Percentiles rank a stretch among this genome's conserved stretches.
phyloP scores from a whole-genome alignment of 2,329 filamentous ascomycete species.

The Fusarium tjaetaba region DNA sequence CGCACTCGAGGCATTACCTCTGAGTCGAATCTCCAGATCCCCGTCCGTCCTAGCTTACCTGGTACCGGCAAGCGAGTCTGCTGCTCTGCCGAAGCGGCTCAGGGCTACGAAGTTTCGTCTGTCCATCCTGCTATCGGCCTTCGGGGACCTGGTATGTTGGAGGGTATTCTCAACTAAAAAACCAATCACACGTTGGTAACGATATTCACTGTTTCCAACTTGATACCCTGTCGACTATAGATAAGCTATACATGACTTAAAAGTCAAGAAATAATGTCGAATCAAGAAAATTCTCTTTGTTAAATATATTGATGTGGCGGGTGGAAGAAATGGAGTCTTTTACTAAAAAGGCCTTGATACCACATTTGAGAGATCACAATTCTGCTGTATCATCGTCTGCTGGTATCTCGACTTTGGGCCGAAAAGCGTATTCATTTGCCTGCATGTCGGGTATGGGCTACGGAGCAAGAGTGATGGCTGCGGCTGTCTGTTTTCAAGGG shows the following conservation, averaged over 20 bases:
- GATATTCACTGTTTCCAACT: slow-evolving; percentile 32
- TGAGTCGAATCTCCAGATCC: slow-evolving; percentile 49
- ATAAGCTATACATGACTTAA: slow-evolving; percentile 33
- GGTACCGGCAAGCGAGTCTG: slow-evolving; percentile 72
- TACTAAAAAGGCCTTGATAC: slow-evolving; percentile 47
- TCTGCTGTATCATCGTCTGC: slow-evolving; percentile 48
- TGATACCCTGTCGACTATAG: slow-evolving; percentile 32
- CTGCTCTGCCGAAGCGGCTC: slow-evolving; percentile 68
- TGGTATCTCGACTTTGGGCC: slow-evolving; percentile 46
- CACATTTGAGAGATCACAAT: slow-evolving; percentile 41
- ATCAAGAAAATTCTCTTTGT: slow-evolving; percentile 44
- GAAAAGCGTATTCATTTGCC: slow-evolving; percentile 55
- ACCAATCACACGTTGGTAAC: slow-evolving; percentile 27
- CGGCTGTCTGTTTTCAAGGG: slow-evolving; percentile 39
- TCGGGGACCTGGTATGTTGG: slow-evolving; percentile 73
- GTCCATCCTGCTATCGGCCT: slow-evolving; percentile 61
- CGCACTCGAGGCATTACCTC: slow-evolving; percentile 46
- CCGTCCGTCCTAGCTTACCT: slow-evolving; percentile 54
- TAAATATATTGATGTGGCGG: slow-evolving; percentile 38
- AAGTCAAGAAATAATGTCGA: slow-evolving; percentile 41
- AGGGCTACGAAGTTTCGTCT: slow-evolving; percentile 57
- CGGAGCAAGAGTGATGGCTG: slow-evolving; percentile 41
- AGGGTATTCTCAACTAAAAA: slow-evolving; percentile 67
- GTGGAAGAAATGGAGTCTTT: slow-evolving; percentile 45
- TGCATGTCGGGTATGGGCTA: slow-evolving; percentile 55